A percentile compares a stretch with the other conserved stretches of the same genome.
Evolutionary conservation across 1,139 yeast species (phyloP).

Genomic region (Saccharomyces hybrid): DNA sequence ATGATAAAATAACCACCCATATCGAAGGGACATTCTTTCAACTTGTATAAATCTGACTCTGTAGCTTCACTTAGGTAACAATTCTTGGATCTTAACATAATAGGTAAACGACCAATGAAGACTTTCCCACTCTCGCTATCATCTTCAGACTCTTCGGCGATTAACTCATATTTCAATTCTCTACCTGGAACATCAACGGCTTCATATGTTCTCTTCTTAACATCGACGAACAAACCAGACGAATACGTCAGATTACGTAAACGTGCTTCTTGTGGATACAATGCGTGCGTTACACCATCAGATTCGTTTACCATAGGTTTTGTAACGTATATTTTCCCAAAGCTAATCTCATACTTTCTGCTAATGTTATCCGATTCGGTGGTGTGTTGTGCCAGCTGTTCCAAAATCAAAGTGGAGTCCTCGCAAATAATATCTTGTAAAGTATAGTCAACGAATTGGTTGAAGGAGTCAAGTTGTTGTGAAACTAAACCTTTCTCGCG

Average conservation of each 20-base stretch:
- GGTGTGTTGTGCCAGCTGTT: slow-evolving; percentile 97
- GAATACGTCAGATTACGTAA: slow-evolving; percentile 92
- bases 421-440: slow-evolving; percentile 96
- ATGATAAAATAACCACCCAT: slow-evolving; percentile 99
- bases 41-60: slow-evolving; percentile 91
- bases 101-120: slow-evolving; percentile 93
- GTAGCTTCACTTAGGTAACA: slow-evolving; percentile 88
- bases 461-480: slow-evolving; percentile 95
- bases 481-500: slow-evolving; percentile 95
- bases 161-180: slow-evolving; percentile 65
- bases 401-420: slow-evolving; percentile 86
- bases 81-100: slow-evolving; percentile 93
- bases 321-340: slow-evolving; percentile 93
- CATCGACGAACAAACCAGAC: slow-evolving; percentile 91
- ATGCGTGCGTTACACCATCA: slow-evolving; percentile 97
- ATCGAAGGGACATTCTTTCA: slow-evolving; percentile 97
- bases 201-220: slow-evolving; percentile 82
- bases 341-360: slow-evolving; percentile 87
- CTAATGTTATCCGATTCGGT: slow-evolving; percentile 83
- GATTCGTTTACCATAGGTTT: slow-evolving; percentile 99
- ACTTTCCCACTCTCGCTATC: slow-evolving; percentile 69
- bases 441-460: slow-evolving; percentile 93
- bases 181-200: slow-evolving; percentile 67
- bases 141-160: slow-evolving; percentile 39
- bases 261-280: slow-evolving; percentile 98